Conservation (phyloP, 108 stramenopile genomes). For the Cyclostephanos invisitatus region DNA sequence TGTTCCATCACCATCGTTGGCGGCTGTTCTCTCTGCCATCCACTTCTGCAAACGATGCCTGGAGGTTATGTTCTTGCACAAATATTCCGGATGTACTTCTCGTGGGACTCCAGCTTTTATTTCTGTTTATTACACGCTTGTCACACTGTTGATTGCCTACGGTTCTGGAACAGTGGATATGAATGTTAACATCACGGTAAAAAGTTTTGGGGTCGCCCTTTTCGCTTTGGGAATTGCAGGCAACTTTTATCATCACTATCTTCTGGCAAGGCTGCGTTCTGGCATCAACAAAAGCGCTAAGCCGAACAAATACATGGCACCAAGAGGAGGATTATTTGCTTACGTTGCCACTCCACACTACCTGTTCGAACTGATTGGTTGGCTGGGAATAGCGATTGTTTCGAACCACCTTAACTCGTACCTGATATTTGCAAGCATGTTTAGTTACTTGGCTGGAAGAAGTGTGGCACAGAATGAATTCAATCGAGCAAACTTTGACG, state of each 20-base stretch:
- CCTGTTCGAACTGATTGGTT: slow-evolving; percentile 66
- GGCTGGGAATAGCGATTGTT: slow-evolving; percentile 65
- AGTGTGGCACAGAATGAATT: slow-evolving; percentile 61
- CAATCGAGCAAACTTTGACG: slow-evolving; percentile 54
- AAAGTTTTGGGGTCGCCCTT: slow-evolving; percentile 15
- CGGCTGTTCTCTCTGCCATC: slow-evolving; percentile 39
- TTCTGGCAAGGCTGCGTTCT: slow-evolving; percentile 52
- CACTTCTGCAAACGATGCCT: slow-evolving; percentile 65
- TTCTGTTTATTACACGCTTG: slow-evolving; percentile 52
- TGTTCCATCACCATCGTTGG: slow-evolving; percentile 27
- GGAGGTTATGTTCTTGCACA: slow-evolving; percentile 64
- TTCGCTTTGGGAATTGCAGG: slow-evolving; percentile 58
- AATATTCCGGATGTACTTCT: slow-evolving; percentile 57
- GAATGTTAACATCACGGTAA: background rate
- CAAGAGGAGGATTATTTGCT: slow-evolving; percentile 61
- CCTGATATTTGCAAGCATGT: slow-evolving; percentile 47
- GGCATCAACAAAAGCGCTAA: slow-evolving; percentile 2
- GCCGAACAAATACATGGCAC: slow-evolving; percentile 52
- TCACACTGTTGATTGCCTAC: slow-evolving; percentile 40
- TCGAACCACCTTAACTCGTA: slow-evolving; percentile 48
- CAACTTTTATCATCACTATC: slow-evolving; percentile 73
- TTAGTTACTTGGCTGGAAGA: slow-evolving; percentile 55
- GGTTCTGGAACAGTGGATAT: slow-evolving; percentile 6
- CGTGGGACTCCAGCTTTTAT: slow-evolving; percentile 36
- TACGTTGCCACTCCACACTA: slow-evolving; percentile 70